Evolutionary conservation across 768 basidiomycete species (phyloP).

Genomic region (Ephemerocybe angulata): DNA sequence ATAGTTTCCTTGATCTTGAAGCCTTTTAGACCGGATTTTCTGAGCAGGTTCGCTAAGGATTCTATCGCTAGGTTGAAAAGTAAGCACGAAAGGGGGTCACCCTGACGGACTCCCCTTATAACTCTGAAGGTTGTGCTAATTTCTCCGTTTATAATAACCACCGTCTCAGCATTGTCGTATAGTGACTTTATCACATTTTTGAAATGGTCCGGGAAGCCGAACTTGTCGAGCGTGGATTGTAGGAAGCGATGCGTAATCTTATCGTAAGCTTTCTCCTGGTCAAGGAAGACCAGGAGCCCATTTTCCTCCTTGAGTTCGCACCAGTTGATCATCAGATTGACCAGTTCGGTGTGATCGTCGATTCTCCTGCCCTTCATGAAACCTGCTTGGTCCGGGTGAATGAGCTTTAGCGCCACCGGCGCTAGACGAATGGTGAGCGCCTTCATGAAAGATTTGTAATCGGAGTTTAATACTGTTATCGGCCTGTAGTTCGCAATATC

Average conservation of each 20-base stretch:
- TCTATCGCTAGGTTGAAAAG: constrained; percentile 40
- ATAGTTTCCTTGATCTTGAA: background rate
- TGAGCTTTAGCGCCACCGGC: constrained; percentile 9
- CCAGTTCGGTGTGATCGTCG: constrained; percentile 27
- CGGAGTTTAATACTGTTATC: constrained; percentile 30
- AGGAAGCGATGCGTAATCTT: constrained; percentile 32
- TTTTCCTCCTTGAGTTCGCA: constrained; percentile 21
- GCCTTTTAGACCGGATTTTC: constrained; percentile 27
- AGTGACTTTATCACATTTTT: constrained; percentile 25
- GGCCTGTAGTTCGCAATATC: constrained; percentile 32
- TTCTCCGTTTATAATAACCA: constrained; percentile 30
- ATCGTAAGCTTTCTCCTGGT: constrained; percentile 21
- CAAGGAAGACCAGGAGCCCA: constrained; percentile 24
- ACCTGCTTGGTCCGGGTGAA: constrained; percentile 34
- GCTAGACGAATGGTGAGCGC: constrained; percentile 17
- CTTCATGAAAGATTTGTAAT: constrained; percentile 32
- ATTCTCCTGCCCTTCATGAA: constrained; percentile 31
- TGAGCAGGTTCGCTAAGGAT: constrained; percentile 29
- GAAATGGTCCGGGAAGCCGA: constrained; percentile 23
- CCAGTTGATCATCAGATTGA: constrained; percentile 20
- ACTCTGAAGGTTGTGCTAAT: constrained; percentile 22
- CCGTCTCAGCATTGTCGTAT: constrained; percentile 27
- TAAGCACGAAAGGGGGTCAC: constrained; percentile 37
- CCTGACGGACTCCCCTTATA: constrained; percentile 31
- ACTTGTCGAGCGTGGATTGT: constrained; percentile 18